A percentile compares a stretch with the other conserved stretches of the same genome.
These are phyloP conservation scores for Voacanga thouarsii DNA, from an alignment of 257 asterid species.

Conservation along the genomic window DNA sequence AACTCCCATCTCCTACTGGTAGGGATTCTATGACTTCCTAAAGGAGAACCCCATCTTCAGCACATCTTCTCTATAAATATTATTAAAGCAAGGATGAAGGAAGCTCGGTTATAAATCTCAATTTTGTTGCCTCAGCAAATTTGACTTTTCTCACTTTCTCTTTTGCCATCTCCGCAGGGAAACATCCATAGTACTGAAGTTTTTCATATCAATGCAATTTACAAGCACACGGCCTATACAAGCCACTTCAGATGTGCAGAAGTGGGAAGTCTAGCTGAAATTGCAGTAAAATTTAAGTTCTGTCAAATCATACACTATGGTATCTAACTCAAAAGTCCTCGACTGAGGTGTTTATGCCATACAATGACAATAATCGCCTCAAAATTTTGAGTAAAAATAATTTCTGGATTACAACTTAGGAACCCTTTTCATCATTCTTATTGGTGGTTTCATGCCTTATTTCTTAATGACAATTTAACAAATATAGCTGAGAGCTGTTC, in stretches of 20 bases:
- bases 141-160: no score
- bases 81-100: no score
- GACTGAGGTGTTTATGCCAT: neutral
- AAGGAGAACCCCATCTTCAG: neutral
- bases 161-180: neutral
- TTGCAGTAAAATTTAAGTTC: neutral
- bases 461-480: no score
- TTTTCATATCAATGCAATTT: neutral
- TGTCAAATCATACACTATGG: neutral
- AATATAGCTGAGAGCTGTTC: no score
- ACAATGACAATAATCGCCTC: neutral
- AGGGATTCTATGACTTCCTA: neutral
- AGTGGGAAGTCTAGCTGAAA: neutral
- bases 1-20: no score
- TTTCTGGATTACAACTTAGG: no score
- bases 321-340: neutral
- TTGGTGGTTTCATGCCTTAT: no score
- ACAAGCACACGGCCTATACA: neutral
- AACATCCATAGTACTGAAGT: neutral
- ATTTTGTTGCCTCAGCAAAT: no score
- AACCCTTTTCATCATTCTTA: neutral
- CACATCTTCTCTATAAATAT: no score
- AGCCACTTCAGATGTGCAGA: neutral
- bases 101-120: no score
- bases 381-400: no score